phyloP scores from a whole-genome alignment of 78 protist genomes.

The Emiliania huxleyi region DNA sequence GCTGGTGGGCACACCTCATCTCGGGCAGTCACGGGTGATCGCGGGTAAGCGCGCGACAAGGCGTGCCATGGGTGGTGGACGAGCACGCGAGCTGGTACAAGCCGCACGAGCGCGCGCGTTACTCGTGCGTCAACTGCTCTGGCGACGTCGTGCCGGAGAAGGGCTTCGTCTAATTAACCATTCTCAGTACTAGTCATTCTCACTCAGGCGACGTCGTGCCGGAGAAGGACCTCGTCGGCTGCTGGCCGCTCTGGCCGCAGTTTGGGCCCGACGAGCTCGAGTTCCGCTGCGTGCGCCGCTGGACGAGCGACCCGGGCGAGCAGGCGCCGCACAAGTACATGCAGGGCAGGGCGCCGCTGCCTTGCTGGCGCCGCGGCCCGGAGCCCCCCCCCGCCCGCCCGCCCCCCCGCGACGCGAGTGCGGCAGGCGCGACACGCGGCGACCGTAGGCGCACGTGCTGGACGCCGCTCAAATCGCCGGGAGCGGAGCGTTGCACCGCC shows the following conservation, averaged over 20 bases:
- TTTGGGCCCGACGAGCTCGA: background rate
- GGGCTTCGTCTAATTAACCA: background rate
- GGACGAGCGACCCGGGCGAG: background rate
- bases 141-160: background rate
- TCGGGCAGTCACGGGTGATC: no score
- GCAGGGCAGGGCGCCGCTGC: background rate
- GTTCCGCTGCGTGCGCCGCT: background rate
- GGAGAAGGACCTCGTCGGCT: background rate
- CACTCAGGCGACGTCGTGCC: background rate
- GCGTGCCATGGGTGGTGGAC: background rate
- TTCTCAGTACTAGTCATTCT: no score
- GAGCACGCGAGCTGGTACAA: background rate
- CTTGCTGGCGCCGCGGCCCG: no score
- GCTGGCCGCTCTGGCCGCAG: conserved; percentile 27
- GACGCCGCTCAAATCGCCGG: no score
- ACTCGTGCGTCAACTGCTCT: background rate
- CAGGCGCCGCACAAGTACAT: background rate
- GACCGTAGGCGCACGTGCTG: no score
- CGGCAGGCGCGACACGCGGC: no score
- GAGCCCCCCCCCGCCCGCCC: no score
- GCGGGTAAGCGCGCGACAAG: background rate
- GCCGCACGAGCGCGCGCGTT: background rate
- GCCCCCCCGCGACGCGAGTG: no score
- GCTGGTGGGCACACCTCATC: no score
- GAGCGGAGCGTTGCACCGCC: no score